phyloP scores from a whole-genome alignment of 2,329 filamentous ascomycete genomes.

The Fusarium acutatum region DNA sequence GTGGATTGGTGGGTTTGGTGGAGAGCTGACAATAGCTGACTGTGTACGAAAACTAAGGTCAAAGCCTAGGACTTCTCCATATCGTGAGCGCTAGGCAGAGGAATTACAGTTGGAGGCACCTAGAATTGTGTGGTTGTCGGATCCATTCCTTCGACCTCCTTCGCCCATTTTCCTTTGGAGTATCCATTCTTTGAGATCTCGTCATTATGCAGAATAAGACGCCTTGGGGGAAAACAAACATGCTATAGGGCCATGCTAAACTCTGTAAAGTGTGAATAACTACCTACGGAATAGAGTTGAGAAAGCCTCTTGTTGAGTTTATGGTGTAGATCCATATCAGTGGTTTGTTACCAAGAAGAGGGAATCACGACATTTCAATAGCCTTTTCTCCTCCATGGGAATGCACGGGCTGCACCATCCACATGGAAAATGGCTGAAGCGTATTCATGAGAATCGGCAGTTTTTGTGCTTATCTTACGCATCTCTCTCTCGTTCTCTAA shows the following conservation, averaged over 20 bases:
- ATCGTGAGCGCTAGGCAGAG: background rate
- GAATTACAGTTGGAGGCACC: background rate
- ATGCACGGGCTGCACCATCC: conserved; percentile 1
- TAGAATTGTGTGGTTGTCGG: background rate
- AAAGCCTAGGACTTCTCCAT: background rate
- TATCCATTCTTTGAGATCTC: conserved; percentile 19
- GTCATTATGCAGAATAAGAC: conserved; percentile 29
- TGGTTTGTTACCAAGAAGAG: background rate
- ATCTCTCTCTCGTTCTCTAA: background rate
- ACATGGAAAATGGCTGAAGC: background rate
- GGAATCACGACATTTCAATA: background rate
- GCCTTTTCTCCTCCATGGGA: background rate
- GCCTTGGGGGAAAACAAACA: background rate
- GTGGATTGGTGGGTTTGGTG: conserved; percentile 22
- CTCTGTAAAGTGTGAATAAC: background rate
- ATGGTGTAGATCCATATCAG: conserved; percentile 15
- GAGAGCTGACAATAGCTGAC: conserved; percentile 16
- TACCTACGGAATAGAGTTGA: background rate
- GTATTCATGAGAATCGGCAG: background rate
- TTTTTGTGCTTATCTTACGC: background rate
- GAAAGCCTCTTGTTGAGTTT: background rate
- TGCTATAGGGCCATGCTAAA: background rate
- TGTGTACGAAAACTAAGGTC: background rate
- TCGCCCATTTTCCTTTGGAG: conserved; percentile 8
- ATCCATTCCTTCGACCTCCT: conserved; percentile 15